phyloP scores from a whole-genome alignment of 2,329 filamentous ascomycete species.

The Botrytis porri region DNA sequence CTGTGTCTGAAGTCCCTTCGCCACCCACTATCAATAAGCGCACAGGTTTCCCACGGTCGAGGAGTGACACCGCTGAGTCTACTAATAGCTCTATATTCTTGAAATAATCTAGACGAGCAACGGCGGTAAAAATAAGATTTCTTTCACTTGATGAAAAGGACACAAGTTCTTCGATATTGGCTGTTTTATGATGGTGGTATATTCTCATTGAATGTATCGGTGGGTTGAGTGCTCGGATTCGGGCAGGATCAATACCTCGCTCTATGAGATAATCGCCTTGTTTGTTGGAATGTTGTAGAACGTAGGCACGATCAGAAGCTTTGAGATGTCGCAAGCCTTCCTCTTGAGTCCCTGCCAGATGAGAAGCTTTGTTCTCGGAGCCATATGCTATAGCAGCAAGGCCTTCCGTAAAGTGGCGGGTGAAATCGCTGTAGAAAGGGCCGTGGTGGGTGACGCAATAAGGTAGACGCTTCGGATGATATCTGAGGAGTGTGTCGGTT shows the following conservation, averaged over 20 bases:
- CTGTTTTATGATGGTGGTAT: background rate
- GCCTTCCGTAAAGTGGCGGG: constrained; percentile 18
- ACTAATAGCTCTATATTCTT: constrained; percentile 24
- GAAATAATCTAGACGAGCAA: constrained; percentile 25
- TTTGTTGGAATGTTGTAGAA: constrained; percentile 23
- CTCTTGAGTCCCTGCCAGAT: constrained; percentile 21
- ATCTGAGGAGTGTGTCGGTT: constrained; percentile 24
- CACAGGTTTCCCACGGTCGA: constrained; percentile 14
- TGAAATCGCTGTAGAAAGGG: constrained; percentile 23
- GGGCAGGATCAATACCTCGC: constrained; percentile 19
- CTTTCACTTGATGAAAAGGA: constrained; percentile 18
- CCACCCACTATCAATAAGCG: constrained; percentile 22
- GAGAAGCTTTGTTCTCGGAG: constrained; percentile 22
- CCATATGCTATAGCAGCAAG: constrained; percentile 25
- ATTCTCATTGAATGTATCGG: constrained; percentile 21
- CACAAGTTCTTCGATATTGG: background rate
- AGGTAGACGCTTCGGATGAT: constrained; percentile 21
- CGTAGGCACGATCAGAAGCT: constrained; percentile 20
- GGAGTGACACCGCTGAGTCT: constrained; percentile 21
- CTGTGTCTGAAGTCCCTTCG: constrained; percentile 15
- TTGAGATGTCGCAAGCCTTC: constrained; percentile 21
- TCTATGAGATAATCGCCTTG: constrained; percentile 24
- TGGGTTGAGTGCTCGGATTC: constrained; percentile 22
- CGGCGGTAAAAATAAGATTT: constrained; percentile 23
- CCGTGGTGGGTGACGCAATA: constrained; percentile 26